Evolutionary conservation across 805 yeast species (phyloP).

Genomic region (Brettanomyces custersianus): DNA sequence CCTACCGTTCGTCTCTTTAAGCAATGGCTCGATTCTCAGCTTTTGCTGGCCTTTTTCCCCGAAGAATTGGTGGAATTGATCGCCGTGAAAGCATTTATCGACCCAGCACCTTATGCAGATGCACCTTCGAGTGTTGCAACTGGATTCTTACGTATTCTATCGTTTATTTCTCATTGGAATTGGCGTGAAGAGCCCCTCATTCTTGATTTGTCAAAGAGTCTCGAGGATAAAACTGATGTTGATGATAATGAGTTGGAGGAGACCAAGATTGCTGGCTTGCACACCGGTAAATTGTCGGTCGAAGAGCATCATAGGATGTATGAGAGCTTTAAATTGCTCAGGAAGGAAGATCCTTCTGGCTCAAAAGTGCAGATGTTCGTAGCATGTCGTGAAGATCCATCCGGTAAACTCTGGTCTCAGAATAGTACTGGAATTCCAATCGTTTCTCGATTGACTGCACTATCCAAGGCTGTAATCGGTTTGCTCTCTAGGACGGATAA

Average conservation of each 20-base stretch:
- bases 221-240: slow-evolving; percentile 9
- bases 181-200: slow-evolving; percentile 87
- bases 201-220: slow-evolving; percentile 60
- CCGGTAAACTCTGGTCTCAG: slow-evolving; percentile 69
- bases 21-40: slow-evolving; percentile 81
- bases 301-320: slow-evolving; percentile 54
- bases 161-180: slow-evolving; percentile 77
- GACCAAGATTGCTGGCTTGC: slow-evolving; percentile 16
- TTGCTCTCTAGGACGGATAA: slow-evolving; percentile 32
- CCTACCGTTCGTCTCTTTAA: slow-evolving; percentile 81
- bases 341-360: slow-evolving; percentile 77
- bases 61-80: slow-evolving; percentile 79
- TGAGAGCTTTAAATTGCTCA: slow-evolving; percentile 53
- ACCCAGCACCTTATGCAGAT: slow-evolving; percentile 67
- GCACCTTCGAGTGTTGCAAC: slow-evolving; percentile 71
- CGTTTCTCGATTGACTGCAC: slow-evolving; percentile 79
- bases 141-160: slow-evolving; percentile 70
- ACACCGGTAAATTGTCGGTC: slow-evolving; percentile 55
- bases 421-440: slow-evolving; percentile 49
- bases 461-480: slow-evolving; percentile 66
- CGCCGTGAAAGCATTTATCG: slow-evolving; percentile 77
- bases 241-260: slow-evolving; percentile 2
- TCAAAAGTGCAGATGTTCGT: slow-evolving; percentile 72
- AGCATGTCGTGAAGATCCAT: slow-evolving; percentile 75
- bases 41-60: slow-evolving; percentile 57